Conservation (phyloP, 2,329 filamentous ascomycete species). For the Hyphodiscus sp. region DNA sequence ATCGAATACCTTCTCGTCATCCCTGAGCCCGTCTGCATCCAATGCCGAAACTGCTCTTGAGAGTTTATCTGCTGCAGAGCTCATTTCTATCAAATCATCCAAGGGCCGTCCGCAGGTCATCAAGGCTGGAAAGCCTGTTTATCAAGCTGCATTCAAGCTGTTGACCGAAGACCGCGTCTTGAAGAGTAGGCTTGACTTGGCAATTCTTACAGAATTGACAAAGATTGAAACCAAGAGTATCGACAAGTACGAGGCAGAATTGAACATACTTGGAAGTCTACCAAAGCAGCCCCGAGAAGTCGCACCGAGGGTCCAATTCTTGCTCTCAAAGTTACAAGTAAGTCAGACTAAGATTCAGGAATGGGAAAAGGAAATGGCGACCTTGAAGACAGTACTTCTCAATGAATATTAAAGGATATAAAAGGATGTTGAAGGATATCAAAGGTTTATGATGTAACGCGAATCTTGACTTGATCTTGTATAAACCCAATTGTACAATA, state of each 20-base stretch:
- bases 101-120: slow-evolving; percentile 75
- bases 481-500: slow-evolving; percentile 11
- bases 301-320: slow-evolving; percentile 58
- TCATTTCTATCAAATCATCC: slow-evolving; percentile 67
- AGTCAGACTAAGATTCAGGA: slow-evolving; percentile 68
- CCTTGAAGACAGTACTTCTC: slow-evolving; percentile 64
- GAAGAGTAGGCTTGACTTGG: slow-evolving; percentile 65
- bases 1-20: slow-evolving; percentile 63
- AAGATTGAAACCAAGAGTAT: slow-evolving; percentile 69
- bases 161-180: slow-evolving; percentile 68
- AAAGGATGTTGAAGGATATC: slow-evolving; percentile 12
- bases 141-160: slow-evolving; percentile 72
- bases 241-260: slow-evolving; percentile 71
- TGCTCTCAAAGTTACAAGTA: slow-evolving; percentile 65
- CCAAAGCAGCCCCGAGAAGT: slow-evolving; percentile 66
- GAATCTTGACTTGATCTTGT: neutral
- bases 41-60: slow-evolving; percentile 72
- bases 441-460: neutral
- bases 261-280: slow-evolving; percentile 62
- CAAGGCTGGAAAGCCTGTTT: slow-evolving; percentile 78
- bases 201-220: slow-evolving; percentile 60
- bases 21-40: slow-evolving; percentile 39
- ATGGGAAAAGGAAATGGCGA: slow-evolving; percentile 66
- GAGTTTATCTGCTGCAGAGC: slow-evolving; percentile 74
- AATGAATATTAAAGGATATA: slow-evolving; percentile 33